phyloP scores from a whole-genome alignment of 371 early-diverging fungal genomes.

The Mucor ambiguus region DNA sequence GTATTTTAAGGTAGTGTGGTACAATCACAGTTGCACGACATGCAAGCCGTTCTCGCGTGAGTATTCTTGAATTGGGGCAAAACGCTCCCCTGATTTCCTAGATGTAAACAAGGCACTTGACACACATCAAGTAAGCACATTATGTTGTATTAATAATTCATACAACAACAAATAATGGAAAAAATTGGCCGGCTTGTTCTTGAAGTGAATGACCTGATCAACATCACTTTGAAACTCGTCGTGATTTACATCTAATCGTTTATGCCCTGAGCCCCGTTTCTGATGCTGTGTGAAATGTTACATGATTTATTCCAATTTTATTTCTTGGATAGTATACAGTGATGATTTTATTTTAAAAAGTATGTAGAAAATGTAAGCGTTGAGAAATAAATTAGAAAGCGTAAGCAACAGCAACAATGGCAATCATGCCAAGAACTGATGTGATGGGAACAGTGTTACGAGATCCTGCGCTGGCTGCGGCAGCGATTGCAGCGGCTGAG shows the following conservation, averaged over 20 bases:
- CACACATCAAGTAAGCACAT: background rate
- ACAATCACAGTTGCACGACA: background rate
- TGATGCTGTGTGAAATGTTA: background rate
- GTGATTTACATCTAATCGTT: background rate
- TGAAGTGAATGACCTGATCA: background rate
- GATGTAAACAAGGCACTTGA: background rate
- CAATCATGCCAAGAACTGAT: conserved; percentile 1
- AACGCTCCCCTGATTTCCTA: background rate
- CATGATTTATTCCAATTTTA: background rate
- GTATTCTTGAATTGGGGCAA: background rate
- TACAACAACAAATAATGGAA: background rate
- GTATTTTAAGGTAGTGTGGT: background rate
- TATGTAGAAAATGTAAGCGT: background rate
- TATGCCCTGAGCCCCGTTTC: background rate
- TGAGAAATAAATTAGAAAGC: background rate
- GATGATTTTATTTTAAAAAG: background rate
- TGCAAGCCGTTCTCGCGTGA: background rate
- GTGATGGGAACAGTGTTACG: background rate
- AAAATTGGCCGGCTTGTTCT: background rate
- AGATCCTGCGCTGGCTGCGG: background rate
- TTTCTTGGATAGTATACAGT: background rate
- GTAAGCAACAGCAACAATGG: background rate
- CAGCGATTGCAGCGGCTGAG: background rate
- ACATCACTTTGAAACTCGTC: background rate
- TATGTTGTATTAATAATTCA: background rate